phyloP scores from a whole-genome alignment of 2,329 filamentous ascomycete genomes.

The Botrytis squamosa region DNA sequence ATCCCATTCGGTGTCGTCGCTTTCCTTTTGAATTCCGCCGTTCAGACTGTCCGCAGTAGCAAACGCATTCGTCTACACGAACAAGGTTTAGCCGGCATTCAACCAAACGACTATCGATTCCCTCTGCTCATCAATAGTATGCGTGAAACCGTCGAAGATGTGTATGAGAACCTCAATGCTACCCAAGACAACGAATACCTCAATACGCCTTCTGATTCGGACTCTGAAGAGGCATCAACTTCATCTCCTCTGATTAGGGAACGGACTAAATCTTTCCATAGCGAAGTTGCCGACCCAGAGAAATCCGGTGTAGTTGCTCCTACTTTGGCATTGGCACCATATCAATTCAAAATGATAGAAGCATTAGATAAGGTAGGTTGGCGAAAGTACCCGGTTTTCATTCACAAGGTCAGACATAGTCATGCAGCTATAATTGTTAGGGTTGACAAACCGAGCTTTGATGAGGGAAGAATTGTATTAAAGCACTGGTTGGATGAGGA shows the following conservation, averaged over 20 bases:
- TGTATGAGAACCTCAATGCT: slow-evolving; percentile 38
- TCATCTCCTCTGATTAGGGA: slow-evolving; percentile 26
- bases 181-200: slow-evolving; percentile 65
- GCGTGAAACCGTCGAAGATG: slow-evolving; percentile 70
- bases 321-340: slow-evolving; percentile 75
- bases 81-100: slow-evolving; percentile 64
- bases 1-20: slow-evolving; percentile 69
- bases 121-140: slow-evolving; percentile 75
- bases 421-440: slow-evolving; percentile 91
- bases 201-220: slow-evolving; percentile 53
- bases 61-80: slow-evolving; percentile 76
- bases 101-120: slow-evolving; percentile 69
- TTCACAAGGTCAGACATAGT: slow-evolving; percentile 73
- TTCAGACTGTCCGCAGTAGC: slow-evolving; percentile 74
- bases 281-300: slow-evolving; percentile 23
- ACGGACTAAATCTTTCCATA: slow-evolving; percentile 23
- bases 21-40: slow-evolving; percentile 71
- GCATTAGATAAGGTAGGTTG: slow-evolving; percentile 66
- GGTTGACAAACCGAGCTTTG: slow-evolving; percentile 62
- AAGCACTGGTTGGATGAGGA: slow-evolving; percentile 77
- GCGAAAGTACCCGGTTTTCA: slow-evolving; percentile 69
- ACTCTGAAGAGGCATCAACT: slow-evolving; percentile 38
- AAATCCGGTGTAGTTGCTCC: slow-evolving; percentile 39
- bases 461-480: slow-evolving; percentile 75
- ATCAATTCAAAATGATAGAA: slow-evolving; percentile 83